Base-by-base conservation (phyloP, 305 asterid species). In the Salvia sclarea region DNA sequence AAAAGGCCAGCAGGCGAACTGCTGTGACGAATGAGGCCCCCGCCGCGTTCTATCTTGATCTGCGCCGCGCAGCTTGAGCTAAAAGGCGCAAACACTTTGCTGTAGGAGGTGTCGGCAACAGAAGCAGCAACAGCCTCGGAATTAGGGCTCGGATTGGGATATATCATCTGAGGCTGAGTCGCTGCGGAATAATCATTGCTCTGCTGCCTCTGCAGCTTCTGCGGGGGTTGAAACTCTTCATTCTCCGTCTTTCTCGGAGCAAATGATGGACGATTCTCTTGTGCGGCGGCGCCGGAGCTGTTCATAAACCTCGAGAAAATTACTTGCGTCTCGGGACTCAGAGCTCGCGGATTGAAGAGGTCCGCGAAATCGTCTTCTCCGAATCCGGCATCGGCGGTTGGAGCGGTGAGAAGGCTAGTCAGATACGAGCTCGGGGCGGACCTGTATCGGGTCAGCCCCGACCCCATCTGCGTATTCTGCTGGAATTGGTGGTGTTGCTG, bases 341-440 rank as follows among this genome's bases (percentile, higher is more conserved):
- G 69, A 5, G 84, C 82, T 37, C 76, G 69, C 18, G 81, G 85
- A 59, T 76, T 71, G 80, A 80, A 76, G 10, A 78, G 77, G 48
- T 80, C 79, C 41, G 81, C 91, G 20, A 85, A 81, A 68, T 86
- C 97, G 13, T 81, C 96, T 0, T 76, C 75, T 8, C 76, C 87
- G 61, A 81, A 83, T 24, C 82, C 90, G 2, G 48, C 81, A n/a
- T 64, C 75, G 64, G 35, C 37, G 13, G 76, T 17, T 6, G 78
- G 69, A 64, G 69, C 79, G 68, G 74, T 72, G 5, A 88, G 53
- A 4, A 88, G 64, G 80, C 70, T 80, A 0, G 87, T 55, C 13
- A 86, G 85, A 69, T 84, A 92, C 0, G 98, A 86, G 72, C 96
- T 92, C 43, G 98, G 98, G 7, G 98, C 98, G 11, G 97, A 92